Conservation (phyloP, 106 monocot species). For the Phalaenopsis equestris region DNA sequence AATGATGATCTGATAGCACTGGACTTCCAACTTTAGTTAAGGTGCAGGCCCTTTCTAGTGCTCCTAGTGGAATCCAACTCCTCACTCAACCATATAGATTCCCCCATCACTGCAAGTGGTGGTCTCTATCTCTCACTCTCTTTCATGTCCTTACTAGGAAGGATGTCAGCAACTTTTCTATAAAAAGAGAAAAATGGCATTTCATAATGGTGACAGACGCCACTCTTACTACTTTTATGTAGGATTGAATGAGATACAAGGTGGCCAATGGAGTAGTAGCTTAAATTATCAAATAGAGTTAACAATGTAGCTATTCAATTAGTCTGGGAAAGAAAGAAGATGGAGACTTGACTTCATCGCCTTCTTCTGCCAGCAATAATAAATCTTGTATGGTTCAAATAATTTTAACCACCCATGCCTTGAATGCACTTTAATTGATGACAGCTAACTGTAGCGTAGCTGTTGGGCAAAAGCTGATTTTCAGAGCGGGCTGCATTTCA, state of each 20-base stretch:
- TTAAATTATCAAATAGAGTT: neutral
- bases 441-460: neutral
- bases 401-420: neutral
- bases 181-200: neutral
- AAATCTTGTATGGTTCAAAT: neutral
- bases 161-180: neutral
- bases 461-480: neutral
- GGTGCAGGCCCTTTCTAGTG: neutral
- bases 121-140: neutral
- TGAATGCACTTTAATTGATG: neutral
- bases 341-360: neutral
- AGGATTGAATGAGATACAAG: neutral
- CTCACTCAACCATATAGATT: neutral
- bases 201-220: neutral
- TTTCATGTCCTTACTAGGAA: neutral
- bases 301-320: neutral
- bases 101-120: neutral
- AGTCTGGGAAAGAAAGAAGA: conserved; percentile 2
- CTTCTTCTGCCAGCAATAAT: neutral
- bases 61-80: conserved; percentile 5
- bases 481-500: neutral
- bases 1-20: neutral
- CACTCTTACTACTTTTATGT: neutral
- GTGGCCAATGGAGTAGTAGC: neutral
- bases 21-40: neutral